Evolutionary conservation across 176 grass and related monocot species (phyloP).

Genomic region (Dendrocalamus sinicus): DNA sequence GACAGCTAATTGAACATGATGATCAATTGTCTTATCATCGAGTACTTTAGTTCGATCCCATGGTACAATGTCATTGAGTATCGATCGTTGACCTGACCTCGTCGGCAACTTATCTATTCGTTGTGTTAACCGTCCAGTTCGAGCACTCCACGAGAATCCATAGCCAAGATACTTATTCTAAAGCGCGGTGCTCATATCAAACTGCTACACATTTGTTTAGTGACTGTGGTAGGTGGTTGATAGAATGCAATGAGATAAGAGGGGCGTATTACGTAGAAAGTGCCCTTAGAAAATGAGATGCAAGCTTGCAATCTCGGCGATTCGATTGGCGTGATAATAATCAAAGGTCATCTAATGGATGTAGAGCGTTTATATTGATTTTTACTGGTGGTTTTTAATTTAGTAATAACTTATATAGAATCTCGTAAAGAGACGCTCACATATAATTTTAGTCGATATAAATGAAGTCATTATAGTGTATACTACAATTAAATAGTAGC

Average conservation of each 20-base stretch:
- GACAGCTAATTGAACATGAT: not conserved
- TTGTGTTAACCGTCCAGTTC: not conserved
- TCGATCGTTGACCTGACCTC: not conserved
- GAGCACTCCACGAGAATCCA: not conserved
- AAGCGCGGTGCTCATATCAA: not conserved
- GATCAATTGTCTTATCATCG: not conserved
- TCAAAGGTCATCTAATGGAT: not conserved
- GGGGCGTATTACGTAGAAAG: not conserved
- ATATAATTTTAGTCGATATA: too few species aligned
- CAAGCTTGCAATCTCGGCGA: not conserved
- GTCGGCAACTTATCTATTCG: not conserved
- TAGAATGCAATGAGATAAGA: not conserved
- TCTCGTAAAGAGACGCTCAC: fast-evolving
- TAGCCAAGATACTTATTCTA: not conserved
- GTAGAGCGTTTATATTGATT: too few species aligned
- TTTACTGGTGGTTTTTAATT: too few species aligned
- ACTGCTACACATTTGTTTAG: not conserved
- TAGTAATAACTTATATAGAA: too few species aligned
- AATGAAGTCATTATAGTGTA: too few species aligned
- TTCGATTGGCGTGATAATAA: not conserved
- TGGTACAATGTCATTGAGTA: not conserved
- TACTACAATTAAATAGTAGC: too few species aligned
- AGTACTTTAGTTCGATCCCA: not conserved
- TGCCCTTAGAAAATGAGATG: not conserved
- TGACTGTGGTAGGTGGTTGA: not conserved